Percentiles rank a stretch among this genome's conserved stretches.
Evolutionary conservation across 106 monocot genomes (phyloP).

Genomic region (Chionographis japonica): DNA sequence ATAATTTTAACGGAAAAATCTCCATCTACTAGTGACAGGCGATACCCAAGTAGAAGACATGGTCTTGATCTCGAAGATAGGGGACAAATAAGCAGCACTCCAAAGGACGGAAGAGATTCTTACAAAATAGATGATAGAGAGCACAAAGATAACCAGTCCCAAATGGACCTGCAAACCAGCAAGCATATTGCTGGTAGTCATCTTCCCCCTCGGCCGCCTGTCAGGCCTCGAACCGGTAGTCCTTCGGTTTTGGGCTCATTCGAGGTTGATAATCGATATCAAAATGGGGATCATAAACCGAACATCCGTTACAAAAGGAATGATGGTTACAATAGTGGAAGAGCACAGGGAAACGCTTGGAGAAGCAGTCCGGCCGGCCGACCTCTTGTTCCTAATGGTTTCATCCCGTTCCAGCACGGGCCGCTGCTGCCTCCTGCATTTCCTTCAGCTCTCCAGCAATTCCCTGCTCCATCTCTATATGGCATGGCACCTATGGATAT

Average conservation of each 20-base stretch:
- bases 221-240: conserved; percentile 56
- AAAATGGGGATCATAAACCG: conserved; percentile 40
- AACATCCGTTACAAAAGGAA: conserved; percentile 31
- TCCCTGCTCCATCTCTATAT: conserved; percentile 62
- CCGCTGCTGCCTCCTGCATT: conserved; percentile 45
- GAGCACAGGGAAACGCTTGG: conserved; percentile 60
- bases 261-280: conserved; percentile 53
- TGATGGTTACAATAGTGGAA: conserved; percentile 26
- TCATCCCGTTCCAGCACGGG: conserved; percentile 67
- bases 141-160: conserved; percentile 20
- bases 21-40: conserved; percentile 23
- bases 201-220: conserved; percentile 32
- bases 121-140: conserved; percentile 15
- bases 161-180: conserved; percentile 15
- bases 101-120: conserved; percentile 33
- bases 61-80: conserved; percentile 25
- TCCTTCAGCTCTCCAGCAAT: conserved; percentile 58
- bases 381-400: conserved; percentile 67
- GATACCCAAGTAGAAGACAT: conserved; percentile 23
- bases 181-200: conserved; percentile 24
- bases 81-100: conserved; percentile 17
- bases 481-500: conserved; percentile 58
- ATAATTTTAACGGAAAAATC: conserved; percentile 23
- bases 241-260: conserved; percentile 39
- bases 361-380: conserved; percentile 46